Conservation (phyloP, 208 protist species). For the Acanthamoeba culbertsoni region DNA sequence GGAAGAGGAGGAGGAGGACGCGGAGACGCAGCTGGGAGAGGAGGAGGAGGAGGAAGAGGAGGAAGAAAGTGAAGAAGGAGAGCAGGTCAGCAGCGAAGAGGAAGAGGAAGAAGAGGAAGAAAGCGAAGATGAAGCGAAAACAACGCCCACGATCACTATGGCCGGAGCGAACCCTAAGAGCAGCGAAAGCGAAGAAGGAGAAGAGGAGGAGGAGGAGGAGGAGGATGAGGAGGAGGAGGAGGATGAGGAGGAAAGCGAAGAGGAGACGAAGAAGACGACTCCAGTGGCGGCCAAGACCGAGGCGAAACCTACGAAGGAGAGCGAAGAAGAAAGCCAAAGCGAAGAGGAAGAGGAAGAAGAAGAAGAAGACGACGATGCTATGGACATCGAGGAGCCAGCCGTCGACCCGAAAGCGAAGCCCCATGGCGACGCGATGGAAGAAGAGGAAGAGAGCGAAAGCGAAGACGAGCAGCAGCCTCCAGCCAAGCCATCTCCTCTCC, state of each 20-base stretch:
- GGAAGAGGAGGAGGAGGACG: neutral
- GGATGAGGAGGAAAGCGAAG: neutral
- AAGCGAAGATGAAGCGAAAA: neutral
- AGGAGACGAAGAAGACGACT: neutral
- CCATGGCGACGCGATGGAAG: neutral
- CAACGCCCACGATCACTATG: neutral
- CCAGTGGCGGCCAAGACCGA: neutral
- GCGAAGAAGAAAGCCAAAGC: neutral
- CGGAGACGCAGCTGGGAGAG: neutral
- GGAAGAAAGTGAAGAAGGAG: neutral
- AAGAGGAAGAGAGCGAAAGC: neutral
- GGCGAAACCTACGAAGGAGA: neutral
- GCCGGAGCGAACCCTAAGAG: neutral
- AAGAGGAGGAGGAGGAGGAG: neutral
- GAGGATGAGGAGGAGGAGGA: neutral
- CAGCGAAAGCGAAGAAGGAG: neutral
- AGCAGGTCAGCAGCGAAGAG: neutral
- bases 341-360: neutral
- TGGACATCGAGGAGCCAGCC: neutral
- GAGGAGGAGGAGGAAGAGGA: neutral
- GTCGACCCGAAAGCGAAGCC: neutral
- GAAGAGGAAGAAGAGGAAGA: constrained; percentile 3
- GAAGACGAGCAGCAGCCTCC: neutral
- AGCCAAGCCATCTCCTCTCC: neutral
- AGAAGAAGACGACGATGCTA: neutral